Evolutionary conservation across 2,329 filamentous ascomycete species (phyloP), one percentile per base, ranked within the genome.

Genomic region (Fusarium sp.): DNA sequence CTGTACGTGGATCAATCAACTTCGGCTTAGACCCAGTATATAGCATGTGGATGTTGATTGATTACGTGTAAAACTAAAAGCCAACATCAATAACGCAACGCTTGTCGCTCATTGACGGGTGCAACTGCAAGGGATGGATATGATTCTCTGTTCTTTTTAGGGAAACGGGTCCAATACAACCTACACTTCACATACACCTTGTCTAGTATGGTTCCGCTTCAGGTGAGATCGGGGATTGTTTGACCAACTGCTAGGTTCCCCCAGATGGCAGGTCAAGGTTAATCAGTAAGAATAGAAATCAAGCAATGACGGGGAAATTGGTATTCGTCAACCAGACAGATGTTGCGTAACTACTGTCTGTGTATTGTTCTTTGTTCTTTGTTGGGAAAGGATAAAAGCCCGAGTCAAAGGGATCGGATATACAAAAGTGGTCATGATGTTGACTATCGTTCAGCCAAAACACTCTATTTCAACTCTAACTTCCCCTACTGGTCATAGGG

Each of bases 171-270:
- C 67, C 57, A 56, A 60, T 56, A 58, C 66, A 67, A 69, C 62
- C 46, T 58, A 49, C 28, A 64, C 46, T 59, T 62, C 21, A 28
- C 42, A 20, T 39, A 39, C 46, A 65, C 62, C 62, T 59, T 58
- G 62, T 43, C 63, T 68, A 69, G 67, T 63, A 72, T 66, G 70
- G 68, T 67, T 63, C 72, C 66, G 70, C 66, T 74, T 74, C 72
- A 74, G 72, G 72, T 74, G 72, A 74, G 68, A 68, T 74, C 63
- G 63, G 70, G 63, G 70, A 57, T 54, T 38, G 62, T 57, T 73
- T 68, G 64, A 62, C 50, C 43, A 69, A 61, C 65, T 50, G 62
- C 62, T 65, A 68, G 55, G 69, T 72, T 63, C 69, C 60, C 69
- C 66, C 68, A 73, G 63, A 72, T 69, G 60, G 54, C 60, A 73